A percentile compares a stretch with the other conserved stretches of the same genome.
These are phyloP conservation scores for Herpotrichia juniperi DNA, from an alignment of 2,329 filamentous ascomycete genomes.

Conservation along the genomic window DNA sequence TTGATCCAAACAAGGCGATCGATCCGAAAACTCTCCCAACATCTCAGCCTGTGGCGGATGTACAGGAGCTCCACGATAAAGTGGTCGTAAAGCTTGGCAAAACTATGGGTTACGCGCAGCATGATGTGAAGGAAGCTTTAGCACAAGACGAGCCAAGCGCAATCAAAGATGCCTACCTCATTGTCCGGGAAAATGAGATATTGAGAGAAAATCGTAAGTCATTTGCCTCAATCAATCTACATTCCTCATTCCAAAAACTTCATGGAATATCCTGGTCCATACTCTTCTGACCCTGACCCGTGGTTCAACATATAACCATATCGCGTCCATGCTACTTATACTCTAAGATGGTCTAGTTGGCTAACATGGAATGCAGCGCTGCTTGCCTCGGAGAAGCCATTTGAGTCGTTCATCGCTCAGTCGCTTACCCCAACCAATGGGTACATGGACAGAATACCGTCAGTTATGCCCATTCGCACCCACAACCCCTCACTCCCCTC, in stretches of 20 bases:
- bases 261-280: slow-evolving; percentile 3
- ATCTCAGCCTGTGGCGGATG: slow-evolving; percentile 71
- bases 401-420: slow-evolving; percentile 61
- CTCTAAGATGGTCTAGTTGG: not conserved
- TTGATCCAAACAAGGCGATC: slow-evolving; percentile 90
- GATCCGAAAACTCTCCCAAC: slow-evolving; percentile 81
- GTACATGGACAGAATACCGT: slow-evolving; percentile 40
- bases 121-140: slow-evolving; percentile 92
- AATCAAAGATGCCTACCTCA: slow-evolving; percentile 98
- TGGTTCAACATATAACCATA: slow-evolving; percentile 14
- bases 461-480: slow-evolving; percentile 43
- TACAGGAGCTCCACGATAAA: slow-evolving; percentile 88
- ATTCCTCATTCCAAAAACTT: slow-evolving; percentile 6
- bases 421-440: slow-evolving; percentile 61
- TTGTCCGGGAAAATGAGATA: slow-evolving; percentile 95
- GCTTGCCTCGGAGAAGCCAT: slow-evolving; percentile 58
- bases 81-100: slow-evolving; percentile 96
- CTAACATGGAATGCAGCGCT: slow-evolving; percentile 52
- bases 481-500: slow-evolving; percentile 32
- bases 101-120: slow-evolving; percentile 96
- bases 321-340: not conserved
- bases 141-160: slow-evolving; percentile 92
- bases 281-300: slow-evolving; percentile 16
- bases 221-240: slow-evolving; percentile 7
- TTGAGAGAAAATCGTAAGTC: slow-evolving; percentile 92